Conservation (phyloP, 495 filamentous ascomycete genomes). For the Aspergillus sparsus region DNA sequence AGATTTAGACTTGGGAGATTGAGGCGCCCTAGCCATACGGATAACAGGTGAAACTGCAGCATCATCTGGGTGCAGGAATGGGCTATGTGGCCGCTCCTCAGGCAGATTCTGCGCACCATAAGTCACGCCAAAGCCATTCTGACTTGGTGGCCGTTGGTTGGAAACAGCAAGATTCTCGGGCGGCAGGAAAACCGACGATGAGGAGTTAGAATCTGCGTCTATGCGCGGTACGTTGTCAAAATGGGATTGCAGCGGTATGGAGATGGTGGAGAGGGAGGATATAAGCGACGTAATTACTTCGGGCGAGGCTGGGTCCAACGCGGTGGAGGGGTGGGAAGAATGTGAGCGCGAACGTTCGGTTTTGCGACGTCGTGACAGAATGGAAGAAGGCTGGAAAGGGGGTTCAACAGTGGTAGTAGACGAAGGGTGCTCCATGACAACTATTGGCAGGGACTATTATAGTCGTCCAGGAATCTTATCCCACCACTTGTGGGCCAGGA, state of each 20-base stretch:
- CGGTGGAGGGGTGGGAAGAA: conserved; percentile 26
- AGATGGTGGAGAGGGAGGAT: conserved; percentile 86
- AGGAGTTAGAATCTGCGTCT: conserved; percentile 49
- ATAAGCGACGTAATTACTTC: conserved; percentile 94
- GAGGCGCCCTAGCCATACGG: conserved; percentile 81
- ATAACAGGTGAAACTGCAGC: conserved; percentile 81
- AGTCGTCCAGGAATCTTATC: conserved; percentile 14
- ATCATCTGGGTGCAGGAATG: conserved; percentile 65
- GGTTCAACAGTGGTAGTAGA: conserved; percentile 31
- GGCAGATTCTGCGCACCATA: conserved; percentile 58
- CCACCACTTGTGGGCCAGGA: conserved; percentile 17
- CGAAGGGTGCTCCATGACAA: conserved; percentile 41
- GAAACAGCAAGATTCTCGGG: conserved; percentile 36
- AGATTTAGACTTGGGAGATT: conserved; percentile 56
- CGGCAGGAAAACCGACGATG: conserved; percentile 46
- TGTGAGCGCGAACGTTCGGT: conserved; percentile 40
- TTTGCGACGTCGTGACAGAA: conserved; percentile 41
- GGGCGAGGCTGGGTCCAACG: conserved; percentile 67
- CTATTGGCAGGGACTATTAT: conserved; percentile 25
- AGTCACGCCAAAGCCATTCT: conserved; percentile 68
- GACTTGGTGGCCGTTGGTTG: conserved; percentile 29
- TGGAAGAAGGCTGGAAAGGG: conserved; percentile 35
- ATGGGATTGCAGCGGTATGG: conserved; percentile 68
- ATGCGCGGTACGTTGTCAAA: conserved; percentile 65
- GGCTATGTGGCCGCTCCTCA: conserved; percentile 38